A percentile compares a stretch with the other conserved stretches of the same genome.
Conservation (phyloP, 2,329 filamentous ascomycete genomes). For the Trematosphaeria pertusa region DNA sequence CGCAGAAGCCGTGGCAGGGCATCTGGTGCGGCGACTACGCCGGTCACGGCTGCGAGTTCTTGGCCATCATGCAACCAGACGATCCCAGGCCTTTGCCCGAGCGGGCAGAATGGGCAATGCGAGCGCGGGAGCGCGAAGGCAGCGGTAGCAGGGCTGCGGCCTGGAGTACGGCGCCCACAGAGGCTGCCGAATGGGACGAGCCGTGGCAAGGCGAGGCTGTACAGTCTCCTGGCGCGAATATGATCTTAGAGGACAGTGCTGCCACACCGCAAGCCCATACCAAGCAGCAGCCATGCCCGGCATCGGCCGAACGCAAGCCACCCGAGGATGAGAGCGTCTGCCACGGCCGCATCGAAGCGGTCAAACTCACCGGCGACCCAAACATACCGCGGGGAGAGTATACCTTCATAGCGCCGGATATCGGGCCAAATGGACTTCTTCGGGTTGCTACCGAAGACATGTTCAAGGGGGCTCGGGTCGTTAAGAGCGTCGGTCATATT, state of each 20-base stretch:
- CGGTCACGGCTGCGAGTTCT: slow-evolving; percentile 86
- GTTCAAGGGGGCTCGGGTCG: slow-evolving; percentile 77
- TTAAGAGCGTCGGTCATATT: slow-evolving; percentile 78
- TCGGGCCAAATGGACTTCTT: slow-evolving; percentile 71
- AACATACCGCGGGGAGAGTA: slow-evolving; percentile 88
- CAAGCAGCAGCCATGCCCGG: background rate
- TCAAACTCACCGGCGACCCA: slow-evolving; percentile 91
- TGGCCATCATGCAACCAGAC: slow-evolving; percentile 80
- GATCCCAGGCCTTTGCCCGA: slow-evolving; percentile 51
- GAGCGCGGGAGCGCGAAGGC: slow-evolving; percentile 29
- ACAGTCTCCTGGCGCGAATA: slow-evolving; percentile 7
- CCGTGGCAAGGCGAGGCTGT: slow-evolving; percentile 18
- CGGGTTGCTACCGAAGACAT: slow-evolving; percentile 68
- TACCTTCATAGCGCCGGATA: slow-evolving; percentile 80
- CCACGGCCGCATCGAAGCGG: slow-evolving; percentile 75
- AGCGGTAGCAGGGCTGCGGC: slow-evolving; percentile 39
- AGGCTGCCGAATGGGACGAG: slow-evolving; percentile 9
- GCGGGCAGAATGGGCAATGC: slow-evolving; percentile 37
- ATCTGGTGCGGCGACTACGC: slow-evolving; percentile 94
- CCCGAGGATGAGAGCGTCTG: slow-evolving; percentile 53
- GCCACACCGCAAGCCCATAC: slow-evolving; percentile 33
- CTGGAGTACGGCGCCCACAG: slow-evolving; percentile 41
- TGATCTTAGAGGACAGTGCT: slow-evolving; percentile 49
- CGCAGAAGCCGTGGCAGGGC: slow-evolving; percentile 81
- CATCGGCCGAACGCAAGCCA: background rate